Conservation (phyloP, 208 protist species). For the Crithidia expoeki region DNA sequence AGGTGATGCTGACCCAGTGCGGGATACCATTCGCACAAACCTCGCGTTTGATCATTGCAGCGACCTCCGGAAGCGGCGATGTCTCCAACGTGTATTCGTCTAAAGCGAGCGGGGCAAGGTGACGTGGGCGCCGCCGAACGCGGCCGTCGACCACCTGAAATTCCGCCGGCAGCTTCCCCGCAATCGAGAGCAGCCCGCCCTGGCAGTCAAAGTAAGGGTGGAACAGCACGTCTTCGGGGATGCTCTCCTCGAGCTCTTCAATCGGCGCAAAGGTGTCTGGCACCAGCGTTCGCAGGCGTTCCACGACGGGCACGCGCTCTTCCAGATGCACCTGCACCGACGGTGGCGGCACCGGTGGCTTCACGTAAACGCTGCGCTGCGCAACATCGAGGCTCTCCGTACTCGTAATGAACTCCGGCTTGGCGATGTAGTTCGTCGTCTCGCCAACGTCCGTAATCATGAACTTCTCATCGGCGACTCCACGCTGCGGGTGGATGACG, state of each 20-base stretch:
- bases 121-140: slow-evolving; percentile 68
- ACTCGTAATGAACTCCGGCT: slow-evolving; percentile 73
- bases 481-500: slow-evolving; percentile 73
- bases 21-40: slow-evolving; percentile 79
- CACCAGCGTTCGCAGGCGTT: slow-evolving; percentile 73
- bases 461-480: slow-evolving; percentile 84
- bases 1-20: slow-evolving; percentile 82
- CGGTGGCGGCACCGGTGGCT: slow-evolving; percentile 60
- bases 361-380: slow-evolving; percentile 49
- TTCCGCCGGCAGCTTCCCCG: slow-evolving; percentile 81
- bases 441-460: slow-evolving; percentile 84
- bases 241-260: slow-evolving; percentile 68
- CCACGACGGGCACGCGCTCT: slow-evolving; percentile 83
- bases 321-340: slow-evolving; percentile 79
- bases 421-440: slow-evolving; percentile 67
- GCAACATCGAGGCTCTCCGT: slow-evolving; percentile 64
- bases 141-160: slow-evolving; percentile 80
- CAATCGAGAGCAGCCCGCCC: slow-evolving; percentile 82
- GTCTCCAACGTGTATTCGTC: slow-evolving; percentile 67
- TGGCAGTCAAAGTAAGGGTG: slow-evolving; percentile 92
- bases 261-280: slow-evolving; percentile 65
- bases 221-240: slow-evolving; percentile 86
- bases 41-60: slow-evolving; percentile 50
- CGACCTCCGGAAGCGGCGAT: slow-evolving; percentile 75
- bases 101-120: slow-evolving; percentile 80